Conservation (phyloP, 179 eudicot genomes). For the Beta corolliflora region DNA sequence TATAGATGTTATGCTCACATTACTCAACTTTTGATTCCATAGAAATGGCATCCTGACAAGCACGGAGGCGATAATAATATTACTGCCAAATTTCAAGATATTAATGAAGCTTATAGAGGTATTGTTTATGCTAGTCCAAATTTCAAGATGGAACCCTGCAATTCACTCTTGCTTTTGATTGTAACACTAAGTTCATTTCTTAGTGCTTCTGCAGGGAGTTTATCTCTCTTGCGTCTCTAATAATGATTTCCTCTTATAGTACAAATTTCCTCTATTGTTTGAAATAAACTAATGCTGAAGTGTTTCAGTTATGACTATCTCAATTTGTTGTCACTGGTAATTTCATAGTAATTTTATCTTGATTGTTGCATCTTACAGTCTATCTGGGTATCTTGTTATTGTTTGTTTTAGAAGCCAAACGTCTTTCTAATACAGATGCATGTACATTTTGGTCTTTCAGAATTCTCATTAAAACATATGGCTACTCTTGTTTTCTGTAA, state of each 20-base stretch:
- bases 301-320: not conserved
- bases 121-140: constrained; percentile 11
- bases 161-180: not conserved
- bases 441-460: not conserved
- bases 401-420: not conserved
- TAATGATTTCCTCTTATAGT: not conserved
- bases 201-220: not conserved
- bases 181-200: not conserved
- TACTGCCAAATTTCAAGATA: constrained; percentile 64
- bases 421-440: not conserved
- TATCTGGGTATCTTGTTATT: not conserved
- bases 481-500: not conserved
- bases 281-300: not conserved
- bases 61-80: constrained; percentile 52
- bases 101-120: constrained; percentile 71
- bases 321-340: not conserved
- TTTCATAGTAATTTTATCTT: not conserved
- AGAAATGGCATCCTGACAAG: constrained; percentile 84
- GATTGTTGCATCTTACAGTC: not conserved
- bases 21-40: constrained; percentile 23
- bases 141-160: not conserved
- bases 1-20: not conserved
- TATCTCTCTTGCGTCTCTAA: not conserved
- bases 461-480: not conserved
- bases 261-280: not conserved